A percentile compares a stretch with the other conserved stretches of the same genome.
Conservation (phyloP, 1,284 basidiomycete genomes). For the Schizopora paradoxa region DNA sequence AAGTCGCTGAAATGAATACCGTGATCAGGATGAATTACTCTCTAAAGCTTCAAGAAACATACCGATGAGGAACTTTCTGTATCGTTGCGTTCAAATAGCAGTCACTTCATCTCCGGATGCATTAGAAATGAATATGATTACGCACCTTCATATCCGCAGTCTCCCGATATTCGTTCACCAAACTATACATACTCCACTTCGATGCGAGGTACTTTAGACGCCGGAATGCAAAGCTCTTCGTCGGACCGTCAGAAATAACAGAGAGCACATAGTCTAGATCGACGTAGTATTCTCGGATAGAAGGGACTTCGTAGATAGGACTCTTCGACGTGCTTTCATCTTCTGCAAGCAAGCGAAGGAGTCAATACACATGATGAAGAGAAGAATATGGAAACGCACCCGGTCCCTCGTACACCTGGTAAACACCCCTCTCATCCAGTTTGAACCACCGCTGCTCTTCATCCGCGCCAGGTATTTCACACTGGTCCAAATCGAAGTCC, state of each 20-base stretch:
- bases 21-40: constrained; percentile 1
- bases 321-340: constrained; percentile 33
- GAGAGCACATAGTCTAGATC: constrained; percentile 90
- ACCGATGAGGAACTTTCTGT: constrained; percentile 72
- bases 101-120: no score
- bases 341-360: constrained; percentile 1
- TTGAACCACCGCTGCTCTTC: constrained; percentile 51
- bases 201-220: constrained; percentile 90
- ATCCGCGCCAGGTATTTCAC: constrained; percentile 63
- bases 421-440: constrained; percentile 84
- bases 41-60: constrained; percentile 18
- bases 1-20: constrained; percentile 67
- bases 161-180: constrained; percentile 94
- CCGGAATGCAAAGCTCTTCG: constrained; percentile 94
- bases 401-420: constrained; percentile 63
- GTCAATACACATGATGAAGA: neutral
- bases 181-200: constrained; percentile 92
- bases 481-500: constrained; percentile 64
- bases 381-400: constrained; percentile 28
- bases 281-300: constrained; percentile 90
- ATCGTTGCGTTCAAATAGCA: neutral
- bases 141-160: constrained; percentile 92
- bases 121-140: constrained; percentile 20
- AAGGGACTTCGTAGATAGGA: constrained; percentile 78
- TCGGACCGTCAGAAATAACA: constrained; percentile 89